Conservation (phyloP, 2,329 filamentous ascomycete species). For the Fusarium irregulare region DNA sequence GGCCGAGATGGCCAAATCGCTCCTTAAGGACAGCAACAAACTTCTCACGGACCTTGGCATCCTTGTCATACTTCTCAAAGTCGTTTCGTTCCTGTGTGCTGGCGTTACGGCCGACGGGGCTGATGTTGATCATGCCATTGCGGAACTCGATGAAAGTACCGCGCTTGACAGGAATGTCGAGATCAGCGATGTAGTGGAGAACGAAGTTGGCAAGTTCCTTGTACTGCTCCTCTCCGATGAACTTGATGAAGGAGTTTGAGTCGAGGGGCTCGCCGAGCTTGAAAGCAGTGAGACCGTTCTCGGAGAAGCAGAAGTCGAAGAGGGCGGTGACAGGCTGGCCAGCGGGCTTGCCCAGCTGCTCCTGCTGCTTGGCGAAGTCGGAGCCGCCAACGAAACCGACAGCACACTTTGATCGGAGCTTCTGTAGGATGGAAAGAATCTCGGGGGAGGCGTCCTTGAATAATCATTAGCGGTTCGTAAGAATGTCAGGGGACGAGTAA, state of each 20-base stretch:
- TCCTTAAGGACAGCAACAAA: conserved; percentile 83
- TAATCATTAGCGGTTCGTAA: not conserved
- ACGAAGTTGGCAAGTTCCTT: conserved; percentile 81
- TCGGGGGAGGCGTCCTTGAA: conserved; percentile 76
- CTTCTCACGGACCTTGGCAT: conserved; percentile 78
- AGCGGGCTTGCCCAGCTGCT: conserved; percentile 80
- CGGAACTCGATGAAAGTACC: conserved; percentile 90
- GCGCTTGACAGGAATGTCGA: conserved; percentile 84
- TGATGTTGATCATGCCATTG: conserved; percentile 92
- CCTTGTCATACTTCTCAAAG: conserved; percentile 84
- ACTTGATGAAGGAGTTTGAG: conserved; percentile 88
- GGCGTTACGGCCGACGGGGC: conserved; percentile 87
- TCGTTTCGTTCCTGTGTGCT: conserved; percentile 81
- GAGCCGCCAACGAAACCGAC: conserved; percentile 95
- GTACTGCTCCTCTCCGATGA: conserved; percentile 86
- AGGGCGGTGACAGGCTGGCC: conserved; percentile 78
- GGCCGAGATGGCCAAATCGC: conserved; percentile 82
- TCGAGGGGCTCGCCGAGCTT: conserved; percentile 81
- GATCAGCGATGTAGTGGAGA: conserved; percentile 84
- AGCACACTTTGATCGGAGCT: conserved; percentile 86
- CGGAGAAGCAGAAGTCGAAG: conserved; percentile 98
- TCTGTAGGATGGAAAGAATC: conserved; percentile 83
- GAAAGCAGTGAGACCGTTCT: conserved; percentile 95
- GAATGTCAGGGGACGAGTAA: not conserved
- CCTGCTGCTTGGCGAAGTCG: conserved; percentile 93